phyloP scores from a whole-genome alignment of 225 moss, liverwort and hornwort species.

The Lunularia cruciata region DNA sequence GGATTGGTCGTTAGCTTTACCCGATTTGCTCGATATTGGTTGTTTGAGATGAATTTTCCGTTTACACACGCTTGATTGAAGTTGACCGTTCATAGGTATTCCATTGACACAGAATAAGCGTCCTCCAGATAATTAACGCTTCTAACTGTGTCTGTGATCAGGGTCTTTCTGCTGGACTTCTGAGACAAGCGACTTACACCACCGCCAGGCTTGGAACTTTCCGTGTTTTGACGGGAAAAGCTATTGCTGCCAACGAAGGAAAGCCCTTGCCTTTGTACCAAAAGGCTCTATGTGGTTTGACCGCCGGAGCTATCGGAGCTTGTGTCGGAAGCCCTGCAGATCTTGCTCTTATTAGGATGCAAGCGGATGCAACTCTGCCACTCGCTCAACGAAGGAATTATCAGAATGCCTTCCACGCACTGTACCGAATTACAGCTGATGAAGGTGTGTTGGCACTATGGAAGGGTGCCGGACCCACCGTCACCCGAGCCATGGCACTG shows the following conservation, averaged over 20 bases:
- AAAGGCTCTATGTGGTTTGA: conserved; percentile 91
- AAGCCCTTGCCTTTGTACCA: conserved; percentile 92
- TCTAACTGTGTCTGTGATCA: background rate
- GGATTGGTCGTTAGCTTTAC: no score
- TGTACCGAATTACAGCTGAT: conserved; percentile 62
- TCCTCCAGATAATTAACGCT: no score
- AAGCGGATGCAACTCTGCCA: conserved; percentile 89
- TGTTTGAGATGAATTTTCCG: no score
- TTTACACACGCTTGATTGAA: no score
- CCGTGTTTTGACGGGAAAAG: conserved; percentile 68
- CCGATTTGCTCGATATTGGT: no score
- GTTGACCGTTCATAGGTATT: no score
- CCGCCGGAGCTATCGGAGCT: conserved; percentile 94
- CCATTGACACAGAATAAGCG: no score
- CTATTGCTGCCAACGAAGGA: conserved; percentile 83
- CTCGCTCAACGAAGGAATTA: conserved; percentile 75
- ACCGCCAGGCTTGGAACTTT: conserved; percentile 87
- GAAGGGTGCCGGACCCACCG: conserved; percentile 79
- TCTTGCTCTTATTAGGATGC: conserved; percentile 98
- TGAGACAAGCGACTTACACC: conserved; percentile 95
- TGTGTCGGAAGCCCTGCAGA: conserved; percentile 90
- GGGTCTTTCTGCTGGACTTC: conserved; percentile 93
- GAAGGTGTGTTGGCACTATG: conserved; percentile 70
- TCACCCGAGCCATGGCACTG: conserved; percentile 81
- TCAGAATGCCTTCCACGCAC: conserved; percentile 85